A percentile compares a stretch with the other conserved stretches of the same genome.
Conservation (phyloP, 208 protist species). For the Trypanosomatidae sp. region DNA sequence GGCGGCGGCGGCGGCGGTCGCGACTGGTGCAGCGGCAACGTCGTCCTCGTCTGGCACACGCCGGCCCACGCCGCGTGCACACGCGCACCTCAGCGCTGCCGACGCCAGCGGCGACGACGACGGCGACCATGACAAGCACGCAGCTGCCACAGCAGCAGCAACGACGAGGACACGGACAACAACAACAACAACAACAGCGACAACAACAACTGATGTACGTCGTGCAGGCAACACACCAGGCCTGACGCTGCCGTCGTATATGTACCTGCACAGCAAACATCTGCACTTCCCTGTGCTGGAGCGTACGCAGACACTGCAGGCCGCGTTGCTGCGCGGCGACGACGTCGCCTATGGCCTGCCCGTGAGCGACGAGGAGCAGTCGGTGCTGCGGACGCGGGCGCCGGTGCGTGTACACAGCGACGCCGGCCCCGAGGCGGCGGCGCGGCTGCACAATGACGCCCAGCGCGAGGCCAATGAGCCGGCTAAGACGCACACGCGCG, state of each 20-base stretch:
- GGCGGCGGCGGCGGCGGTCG: too few relatives aligned
- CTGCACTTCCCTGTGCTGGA: conserved; percentile 69
- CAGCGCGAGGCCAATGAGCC: conserved; percentile 81
- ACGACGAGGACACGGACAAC: not conserved
- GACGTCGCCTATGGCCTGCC: conserved; percentile 73
- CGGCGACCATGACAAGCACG: too few relatives aligned
- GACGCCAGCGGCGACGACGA: not conserved
- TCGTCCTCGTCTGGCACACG: too few relatives aligned
- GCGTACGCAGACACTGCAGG: conserved; percentile 17
- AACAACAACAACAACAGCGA: not conserved
- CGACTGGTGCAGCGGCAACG: too few relatives aligned
- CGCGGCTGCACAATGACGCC: conserved; percentile 61
- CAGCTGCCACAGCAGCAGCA: conserved; percentile 4
- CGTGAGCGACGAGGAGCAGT: conserved; percentile 57
- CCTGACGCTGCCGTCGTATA: conserved; percentile 44
- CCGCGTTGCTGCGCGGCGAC: conserved; percentile 20
- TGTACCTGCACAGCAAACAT: conserved; percentile 43
- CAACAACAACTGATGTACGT: too few relatives aligned
- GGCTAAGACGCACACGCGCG: too few relatives aligned
- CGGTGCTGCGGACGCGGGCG: conserved; percentile 41
- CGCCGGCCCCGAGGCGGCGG: conserved; percentile 34
- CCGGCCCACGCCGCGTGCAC: too few relatives aligned
- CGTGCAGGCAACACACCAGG: conserved; percentile 23
- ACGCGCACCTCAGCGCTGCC: too few relatives aligned
- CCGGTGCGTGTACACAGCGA: conserved; percentile 37